These are phyloP conservation scores for Farysia itapuensis DNA, from an alignment of 1,284 basidiomycete species.

Conservation along the genomic window DNA sequence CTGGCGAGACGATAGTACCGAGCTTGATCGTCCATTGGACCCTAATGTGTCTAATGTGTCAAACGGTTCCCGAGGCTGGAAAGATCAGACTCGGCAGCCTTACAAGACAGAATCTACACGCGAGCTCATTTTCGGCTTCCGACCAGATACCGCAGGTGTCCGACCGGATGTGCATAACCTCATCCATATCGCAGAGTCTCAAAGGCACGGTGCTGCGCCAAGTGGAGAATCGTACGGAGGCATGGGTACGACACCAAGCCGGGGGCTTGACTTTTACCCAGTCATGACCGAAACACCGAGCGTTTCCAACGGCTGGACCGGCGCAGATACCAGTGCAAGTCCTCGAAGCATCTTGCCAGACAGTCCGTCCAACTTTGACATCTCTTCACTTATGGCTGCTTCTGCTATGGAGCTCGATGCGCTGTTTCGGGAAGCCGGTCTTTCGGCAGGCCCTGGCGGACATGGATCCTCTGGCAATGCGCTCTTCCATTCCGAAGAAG, in stretches of 20 bases:
- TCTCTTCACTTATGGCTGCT: conserved; percentile 30
- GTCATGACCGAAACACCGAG: conserved; percentile 2
- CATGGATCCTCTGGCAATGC: conserved; percentile 1
- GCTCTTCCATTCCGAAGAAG: background rate
- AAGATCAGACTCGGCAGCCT: too few relatives aligned
- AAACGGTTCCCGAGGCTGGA: too few relatives aligned
- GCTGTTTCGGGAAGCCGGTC: conserved; percentile 25
- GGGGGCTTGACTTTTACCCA: conserved; percentile 12
- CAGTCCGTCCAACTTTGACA: conserved; percentile 35
- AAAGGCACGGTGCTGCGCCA: background rate
- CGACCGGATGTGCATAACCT: background rate
- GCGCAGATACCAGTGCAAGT: conserved; percentile 7
- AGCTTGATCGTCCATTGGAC: too few relatives aligned
- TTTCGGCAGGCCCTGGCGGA: conserved; percentile 22
- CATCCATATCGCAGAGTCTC: background rate
- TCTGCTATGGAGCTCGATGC: conserved; percentile 41
- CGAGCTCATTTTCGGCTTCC: too few relatives aligned
- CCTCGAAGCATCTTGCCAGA: conserved; percentile 21
- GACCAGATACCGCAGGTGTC: too few relatives aligned
- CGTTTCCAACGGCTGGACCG: conserved; percentile 10
- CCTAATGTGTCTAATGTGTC: too few relatives aligned
- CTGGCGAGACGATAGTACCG: too few relatives aligned
- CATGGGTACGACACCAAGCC: conserved; percentile 14
- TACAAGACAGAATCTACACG: too few relatives aligned
- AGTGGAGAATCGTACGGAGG: background rate